Evolutionary conservation across 2,329 filamentous ascomycete species (phyloP).

Genomic region (Pestalotiopsis sp.): DNA sequence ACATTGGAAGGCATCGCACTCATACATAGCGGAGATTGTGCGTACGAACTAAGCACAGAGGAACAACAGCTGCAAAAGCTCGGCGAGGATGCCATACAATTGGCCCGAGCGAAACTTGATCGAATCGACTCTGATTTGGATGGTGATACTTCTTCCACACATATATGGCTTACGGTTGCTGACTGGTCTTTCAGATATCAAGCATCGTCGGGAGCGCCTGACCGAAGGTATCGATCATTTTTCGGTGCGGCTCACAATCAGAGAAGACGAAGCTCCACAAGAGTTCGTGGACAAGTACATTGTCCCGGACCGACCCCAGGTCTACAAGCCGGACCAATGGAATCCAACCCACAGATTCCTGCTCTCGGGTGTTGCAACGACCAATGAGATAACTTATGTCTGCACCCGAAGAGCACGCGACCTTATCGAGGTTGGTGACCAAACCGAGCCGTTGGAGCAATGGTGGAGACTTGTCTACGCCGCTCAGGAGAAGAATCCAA

Average conservation of each 20-base stretch:
- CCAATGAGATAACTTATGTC: constrained; percentile 51
- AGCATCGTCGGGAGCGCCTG: constrained; percentile 21
- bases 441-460: constrained; percentile 42
- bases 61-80: constrained; percentile 32
- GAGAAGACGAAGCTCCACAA: constrained; percentile 32
- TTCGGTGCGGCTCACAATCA: constrained; percentile 32
- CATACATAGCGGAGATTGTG: constrained; percentile 43
- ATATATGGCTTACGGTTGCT: background rate
- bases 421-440: constrained; percentile 44
- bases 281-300: constrained; percentile 25
- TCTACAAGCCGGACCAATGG: constrained; percentile 38
- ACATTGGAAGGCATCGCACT: constrained; percentile 31
- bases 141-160: constrained; percentile 31
- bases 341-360: constrained; percentile 46
- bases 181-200: constrained; percentile 21
- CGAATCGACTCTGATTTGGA: constrained; percentile 35
- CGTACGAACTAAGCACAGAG: constrained; percentile 37
- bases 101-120: constrained; percentile 36
- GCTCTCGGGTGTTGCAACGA: constrained; percentile 54
- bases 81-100: constrained; percentile 36
- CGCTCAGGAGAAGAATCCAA: constrained; percentile 40
- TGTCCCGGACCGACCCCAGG: constrained; percentile 23
- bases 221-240: constrained; percentile 23
- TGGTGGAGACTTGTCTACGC: constrained; percentile 59
- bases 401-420: constrained; percentile 46